Percentiles rank a stretch among this genome's conserved stretches.
phyloP scores from a whole-genome alignment of 805 yeast species.

The Yarrowia phangngaensis region DNA sequence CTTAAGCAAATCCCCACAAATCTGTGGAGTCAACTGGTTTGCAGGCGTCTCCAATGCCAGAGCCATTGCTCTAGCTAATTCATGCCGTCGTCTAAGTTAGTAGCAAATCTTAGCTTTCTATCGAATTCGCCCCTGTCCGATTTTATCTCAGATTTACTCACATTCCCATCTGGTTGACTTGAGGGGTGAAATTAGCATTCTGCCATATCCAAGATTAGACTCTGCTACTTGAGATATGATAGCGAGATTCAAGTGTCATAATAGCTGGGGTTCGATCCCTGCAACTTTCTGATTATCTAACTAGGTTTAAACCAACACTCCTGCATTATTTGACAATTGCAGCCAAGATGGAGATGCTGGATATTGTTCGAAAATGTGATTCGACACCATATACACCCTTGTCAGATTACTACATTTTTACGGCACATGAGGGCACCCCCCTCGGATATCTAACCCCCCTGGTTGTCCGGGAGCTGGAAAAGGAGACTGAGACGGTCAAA shows the following conservation, averaged over 20 bases:
- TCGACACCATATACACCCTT: conserved; percentile 27
- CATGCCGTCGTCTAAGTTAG: conserved; percentile 18
- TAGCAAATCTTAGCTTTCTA: no score
- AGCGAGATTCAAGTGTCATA: no score
- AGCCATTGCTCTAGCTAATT: conserved; percentile 19
- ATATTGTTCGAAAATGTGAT: conserved; percentile 28
- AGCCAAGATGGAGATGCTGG: conserved; percentile 7
- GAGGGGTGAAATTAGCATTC: no score
- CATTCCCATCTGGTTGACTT: conserved; percentile 5
- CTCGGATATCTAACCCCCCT: conserved; percentile 35
- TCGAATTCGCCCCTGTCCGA: not conserved
- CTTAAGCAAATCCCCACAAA: conserved; percentile 4
- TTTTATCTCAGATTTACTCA: conserved; percentile 1
- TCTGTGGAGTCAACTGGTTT: conserved; percentile 10
- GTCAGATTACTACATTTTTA: conserved; percentile 31
- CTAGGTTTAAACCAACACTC: no score
- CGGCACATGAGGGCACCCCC: conserved; percentile 33
- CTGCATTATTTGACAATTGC: not conserved
- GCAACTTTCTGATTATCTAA: no score
- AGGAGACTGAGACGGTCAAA: conserved; percentile 29
- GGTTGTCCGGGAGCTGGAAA: conserved; percentile 31
- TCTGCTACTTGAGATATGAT: no score
- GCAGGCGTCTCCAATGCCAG: conserved; percentile 23
- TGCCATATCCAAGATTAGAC: no score
- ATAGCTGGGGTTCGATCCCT: conserved; percentile 3